Evolutionary conservation across 2,329 filamentous ascomycete genomes (phyloP).

Genomic region (Trichoderma pleuroti): DNA sequence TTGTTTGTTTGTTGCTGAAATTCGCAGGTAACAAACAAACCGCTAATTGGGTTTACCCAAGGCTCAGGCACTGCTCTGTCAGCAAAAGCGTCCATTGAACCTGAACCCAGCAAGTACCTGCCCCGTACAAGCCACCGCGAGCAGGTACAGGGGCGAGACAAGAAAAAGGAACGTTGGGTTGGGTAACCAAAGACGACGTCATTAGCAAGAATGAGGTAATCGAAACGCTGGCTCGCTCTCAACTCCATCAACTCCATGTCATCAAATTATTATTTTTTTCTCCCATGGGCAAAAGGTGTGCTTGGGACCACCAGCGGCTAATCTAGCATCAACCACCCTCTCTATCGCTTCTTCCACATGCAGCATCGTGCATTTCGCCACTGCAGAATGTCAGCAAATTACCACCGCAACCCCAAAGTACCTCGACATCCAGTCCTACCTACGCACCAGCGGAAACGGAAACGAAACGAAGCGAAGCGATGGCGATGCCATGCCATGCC

Average conservation of each 20-base stretch:
- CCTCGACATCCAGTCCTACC: neutral
- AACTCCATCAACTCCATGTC: neutral
- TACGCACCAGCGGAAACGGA: neutral
- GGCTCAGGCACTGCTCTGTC: neutral
- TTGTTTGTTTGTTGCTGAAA: neutral
- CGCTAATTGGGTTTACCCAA: neutral
- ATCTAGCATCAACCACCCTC: neutral
- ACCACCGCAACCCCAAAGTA: neutral
- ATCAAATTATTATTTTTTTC: neutral
- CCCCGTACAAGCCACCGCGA: neutral
- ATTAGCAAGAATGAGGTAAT: neutral
- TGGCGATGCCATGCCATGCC: neutral
- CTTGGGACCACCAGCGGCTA: neutral
- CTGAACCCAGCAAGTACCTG: neutral
- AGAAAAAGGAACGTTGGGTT: neutral
- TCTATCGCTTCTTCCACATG: neutral
- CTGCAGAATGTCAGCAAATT: conserved; percentile 7
- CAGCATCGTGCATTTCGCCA: conserved; percentile 14
- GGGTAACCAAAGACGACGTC: neutral
- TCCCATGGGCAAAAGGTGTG: neutral
- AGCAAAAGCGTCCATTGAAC: neutral
- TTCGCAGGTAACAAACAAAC: neutral
- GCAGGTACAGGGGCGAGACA: neutral
- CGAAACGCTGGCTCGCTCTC: neutral
- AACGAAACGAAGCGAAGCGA: neutral